Base-by-base conservation (phyloP, 2,329 filamentous ascomycete species). In the Boeremia lycopersici region DNA sequence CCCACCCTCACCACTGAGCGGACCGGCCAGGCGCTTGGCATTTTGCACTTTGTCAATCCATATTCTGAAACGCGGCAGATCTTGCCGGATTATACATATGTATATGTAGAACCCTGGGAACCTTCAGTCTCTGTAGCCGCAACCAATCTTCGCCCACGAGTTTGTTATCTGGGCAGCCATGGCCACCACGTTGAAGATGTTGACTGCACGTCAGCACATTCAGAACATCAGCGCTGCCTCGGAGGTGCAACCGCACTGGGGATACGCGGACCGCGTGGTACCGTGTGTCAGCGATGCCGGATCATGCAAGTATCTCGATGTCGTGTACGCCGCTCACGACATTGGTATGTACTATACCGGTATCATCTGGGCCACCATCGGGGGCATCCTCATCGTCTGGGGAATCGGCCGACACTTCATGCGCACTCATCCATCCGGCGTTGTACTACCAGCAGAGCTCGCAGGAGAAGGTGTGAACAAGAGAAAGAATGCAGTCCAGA, bases 231-330 rank as follows among this genome's bases (percentile, higher is more conserved):
- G 66, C 63, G 74, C 76, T 28, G 78, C 75, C 28, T 51, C 59
- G 5, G 54, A 55, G 12, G 48, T 80, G 19, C 75, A 78, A 62
- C 75, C 74, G 42, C 81, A 86, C 62, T 87, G 84, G 84, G 84
- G 82, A 0, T 87, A 86, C 64, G 73, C 76, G 2, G 75, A 77
- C 47, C 79, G 84, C 17, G 75, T 79, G 1, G 45, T 85, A 0
- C 85, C 84, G 23, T 87, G 85, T 67, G 81, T 77, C 23, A 86
- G 79, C 56, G 84, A 86, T 68, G 64, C 74, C 0, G 84, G 83
- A 1, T 82, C 82, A 5, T 88, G 85, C 66, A 78, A 73, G 31
- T 88, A 87, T 65, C 76, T 86, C 26, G 82, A 84, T 61, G 74
- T 74, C 4, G 81, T 85, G 11, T 86, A 86, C 61, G 73, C 74